Evolutionary conservation across 2,329 filamentous ascomycete species (phyloP), one percentile per base, ranked within the genome.

Genomic region (Phaeoacremonium minimum): DNA sequence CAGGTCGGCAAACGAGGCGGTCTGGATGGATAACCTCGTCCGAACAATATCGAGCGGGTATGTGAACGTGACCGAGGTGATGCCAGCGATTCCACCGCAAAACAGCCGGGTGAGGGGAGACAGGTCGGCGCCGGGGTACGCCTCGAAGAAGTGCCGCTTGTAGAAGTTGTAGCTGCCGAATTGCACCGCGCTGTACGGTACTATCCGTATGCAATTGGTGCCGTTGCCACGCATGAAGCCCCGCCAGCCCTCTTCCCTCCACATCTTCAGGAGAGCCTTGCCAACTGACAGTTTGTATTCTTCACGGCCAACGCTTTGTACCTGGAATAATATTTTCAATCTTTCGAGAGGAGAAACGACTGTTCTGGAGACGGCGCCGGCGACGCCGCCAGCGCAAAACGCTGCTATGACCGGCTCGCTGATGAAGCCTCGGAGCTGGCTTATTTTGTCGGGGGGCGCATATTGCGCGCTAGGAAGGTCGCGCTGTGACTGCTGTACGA

Each of bases 121-220:
- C 42, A 97, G 70, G 18, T 88, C 83, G 35, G 77, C 80, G 38
- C 85, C 87, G 1, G 88, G 83, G 29, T 79, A 72, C 31, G 75
- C 61, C 57, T 95, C 89, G 50, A 93, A 90, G 52, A 93, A 80
- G 69, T 84, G 71, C 69, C 81, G 77, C 64, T 95, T 96, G 67
- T 98, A 98, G 49, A 97, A 80, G 59, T 95, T 97, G 69, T 97
- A 98, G 57, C 89, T 94, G 49, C 91, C 91, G 62, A 98, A 98
- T 57, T 98, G 93, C 28, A 97, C 93, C 9, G 93, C 93, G 33
- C 91, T 97, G 62, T 98, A 98, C 5, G 93, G 93, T 35, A 98
- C 88, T 48, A 98, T 98, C 44, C 93, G 87, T 52, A 98, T 87
- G 71, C 93, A 98, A 63, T 98, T 98, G 43, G 90, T 96, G 45